These are phyloP conservation scores for Mercurialis annua DNA, from an alignment of 345 rosid genomes.

Conservation along the genomic window DNA sequence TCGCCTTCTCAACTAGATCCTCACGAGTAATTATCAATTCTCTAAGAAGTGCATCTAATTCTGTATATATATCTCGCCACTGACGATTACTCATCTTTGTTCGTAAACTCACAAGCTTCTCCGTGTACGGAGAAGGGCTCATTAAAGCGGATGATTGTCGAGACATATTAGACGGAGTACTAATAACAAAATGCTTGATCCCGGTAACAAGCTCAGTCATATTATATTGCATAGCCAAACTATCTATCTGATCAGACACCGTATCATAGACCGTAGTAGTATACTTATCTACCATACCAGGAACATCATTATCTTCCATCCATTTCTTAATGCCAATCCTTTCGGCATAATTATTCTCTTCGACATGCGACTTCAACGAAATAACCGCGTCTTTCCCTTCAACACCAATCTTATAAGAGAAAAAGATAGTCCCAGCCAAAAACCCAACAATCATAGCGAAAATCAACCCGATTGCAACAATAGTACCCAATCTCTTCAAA, in stretches of 20 bases:
- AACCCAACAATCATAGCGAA: conserved; percentile 71
- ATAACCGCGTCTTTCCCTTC: conserved; percentile 90
- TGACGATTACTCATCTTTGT: conserved; percentile 47
- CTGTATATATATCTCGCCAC: conserved; percentile 78
- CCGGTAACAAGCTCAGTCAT: conserved; percentile 90
- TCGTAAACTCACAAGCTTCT: conserved; percentile 69
- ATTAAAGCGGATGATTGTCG: conserved; percentile 47
- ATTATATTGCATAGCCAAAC: conserved; percentile 81
- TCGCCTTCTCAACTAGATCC: conserved; percentile 82
- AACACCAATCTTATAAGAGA: conserved; percentile 87
- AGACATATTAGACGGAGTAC: conserved; percentile 45
- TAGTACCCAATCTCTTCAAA: conserved; percentile 64
- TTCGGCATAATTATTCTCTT: conserved; percentile 85
- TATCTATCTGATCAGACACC: conserved; percentile 72
- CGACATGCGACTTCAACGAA: conserved; percentile 76
- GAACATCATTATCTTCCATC: conserved; percentile 95
- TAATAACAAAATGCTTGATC: conserved; percentile 75
- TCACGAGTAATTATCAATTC: conserved; percentile 75
- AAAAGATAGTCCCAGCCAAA: conserved; percentile 63
- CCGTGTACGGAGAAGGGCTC: conserved; percentile 61
- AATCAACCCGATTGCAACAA: conserved; percentile 84
- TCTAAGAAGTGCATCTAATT: conserved; percentile 63
- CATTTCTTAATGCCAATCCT: conserved; percentile 74
- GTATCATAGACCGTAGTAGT: conserved; percentile 63
- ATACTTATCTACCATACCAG: conserved; percentile 80